Evolutionary conservation across 768 basidiomycete species (phyloP).

Genomic region (Trichaptum fuscoviolaceum): DNA sequence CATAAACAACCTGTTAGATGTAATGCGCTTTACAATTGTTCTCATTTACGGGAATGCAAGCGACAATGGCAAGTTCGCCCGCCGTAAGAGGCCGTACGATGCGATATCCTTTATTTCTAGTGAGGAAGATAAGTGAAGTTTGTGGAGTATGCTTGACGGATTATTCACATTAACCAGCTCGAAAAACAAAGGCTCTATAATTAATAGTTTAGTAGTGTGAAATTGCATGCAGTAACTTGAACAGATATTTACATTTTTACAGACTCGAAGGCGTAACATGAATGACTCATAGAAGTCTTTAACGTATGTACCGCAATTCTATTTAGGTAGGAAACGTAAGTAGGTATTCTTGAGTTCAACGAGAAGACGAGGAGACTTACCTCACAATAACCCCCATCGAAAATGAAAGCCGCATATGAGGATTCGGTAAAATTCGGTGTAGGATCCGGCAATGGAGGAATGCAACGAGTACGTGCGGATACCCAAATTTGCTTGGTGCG

Average conservation of each 20-base stretch:
- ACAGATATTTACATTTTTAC: slow-evolving; percentile 29
- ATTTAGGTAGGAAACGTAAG: not conserved
- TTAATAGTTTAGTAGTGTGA: not conserved
- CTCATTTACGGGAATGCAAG: no score
- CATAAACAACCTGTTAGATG: no score
- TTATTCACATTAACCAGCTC: no score
- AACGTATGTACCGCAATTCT: slow-evolving; percentile 37
- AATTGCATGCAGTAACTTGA: slow-evolving; percentile 1
- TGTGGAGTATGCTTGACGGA: no score
- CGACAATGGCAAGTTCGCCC: no score
- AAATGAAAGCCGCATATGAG: slow-evolving; percentile 60
- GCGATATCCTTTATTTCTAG: no score
- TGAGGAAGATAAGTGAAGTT: no score
- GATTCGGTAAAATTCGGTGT: slow-evolving; percentile 44
- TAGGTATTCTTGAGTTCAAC: not conserved
- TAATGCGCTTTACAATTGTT: no score
- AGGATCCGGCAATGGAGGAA: slow-evolving; percentile 39
- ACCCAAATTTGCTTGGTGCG: slow-evolving; percentile 56
- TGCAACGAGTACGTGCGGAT: slow-evolving; percentile 35
- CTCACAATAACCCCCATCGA: slow-evolving; percentile 51
- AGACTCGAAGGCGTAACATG: slow-evolving; percentile 41
- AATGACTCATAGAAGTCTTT: slow-evolving; percentile 41
- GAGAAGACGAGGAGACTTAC: slow-evolving; percentile 27
- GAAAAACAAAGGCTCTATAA: no score
- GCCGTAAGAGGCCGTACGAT: no score